A percentile compares a stretch with the other conserved stretches of the same genome.
phyloP scores from a whole-genome alignment of 192 early-diverging fungal species.

The Coemansia guatemalensis region DNA sequence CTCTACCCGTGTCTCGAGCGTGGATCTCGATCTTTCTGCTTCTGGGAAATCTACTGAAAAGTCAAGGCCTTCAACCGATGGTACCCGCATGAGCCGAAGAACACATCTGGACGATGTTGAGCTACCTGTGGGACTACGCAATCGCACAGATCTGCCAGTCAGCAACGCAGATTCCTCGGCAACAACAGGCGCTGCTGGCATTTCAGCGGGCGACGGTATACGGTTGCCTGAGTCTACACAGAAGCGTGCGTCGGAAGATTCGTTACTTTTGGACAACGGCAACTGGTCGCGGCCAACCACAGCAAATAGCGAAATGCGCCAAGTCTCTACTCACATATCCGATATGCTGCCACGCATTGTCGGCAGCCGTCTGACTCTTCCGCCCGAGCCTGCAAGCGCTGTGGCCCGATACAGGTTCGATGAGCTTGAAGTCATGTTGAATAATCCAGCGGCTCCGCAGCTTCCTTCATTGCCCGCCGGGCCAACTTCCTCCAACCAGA shows the following conservation, averaged over 20 bases:
- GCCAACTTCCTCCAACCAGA: background rate
- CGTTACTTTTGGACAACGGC: background rate
- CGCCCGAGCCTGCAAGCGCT: conserved; percentile 27
- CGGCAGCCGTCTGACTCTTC: conserved; percentile 46
- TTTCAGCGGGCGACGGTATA: background rate
- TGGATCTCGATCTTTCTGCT: conserved; percentile 16
- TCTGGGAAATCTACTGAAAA: conserved; percentile 8
- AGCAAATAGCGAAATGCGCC: conserved; percentile 22
- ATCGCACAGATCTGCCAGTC: conserved; percentile 10
- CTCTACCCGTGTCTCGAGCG: conserved; percentile 29
- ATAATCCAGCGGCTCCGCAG: background rate
- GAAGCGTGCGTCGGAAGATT: conserved; percentile 6
- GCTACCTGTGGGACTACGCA: conserved; percentile 40
- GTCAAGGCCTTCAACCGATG: background rate
- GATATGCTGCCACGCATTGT: conserved; percentile 47
- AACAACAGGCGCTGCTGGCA: background rate
- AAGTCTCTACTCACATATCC: conserved; percentile 35
- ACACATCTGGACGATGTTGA: conserved; percentile 43
- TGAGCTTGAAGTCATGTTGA: conserved; percentile 28
- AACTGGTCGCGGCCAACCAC: conserved; percentile 46
- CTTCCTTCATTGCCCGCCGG: background rate
- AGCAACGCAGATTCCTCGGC: background rate
- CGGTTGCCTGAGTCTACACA: background rate
- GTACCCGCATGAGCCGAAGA: conserved; percentile 21
- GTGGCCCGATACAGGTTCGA: conserved; percentile 46